Percentiles rank a stretch among this genome's conserved stretches.
Conservation (phyloP, 2,329 filamentous ascomycete genomes). For the Exophiala calicioides region DNA sequence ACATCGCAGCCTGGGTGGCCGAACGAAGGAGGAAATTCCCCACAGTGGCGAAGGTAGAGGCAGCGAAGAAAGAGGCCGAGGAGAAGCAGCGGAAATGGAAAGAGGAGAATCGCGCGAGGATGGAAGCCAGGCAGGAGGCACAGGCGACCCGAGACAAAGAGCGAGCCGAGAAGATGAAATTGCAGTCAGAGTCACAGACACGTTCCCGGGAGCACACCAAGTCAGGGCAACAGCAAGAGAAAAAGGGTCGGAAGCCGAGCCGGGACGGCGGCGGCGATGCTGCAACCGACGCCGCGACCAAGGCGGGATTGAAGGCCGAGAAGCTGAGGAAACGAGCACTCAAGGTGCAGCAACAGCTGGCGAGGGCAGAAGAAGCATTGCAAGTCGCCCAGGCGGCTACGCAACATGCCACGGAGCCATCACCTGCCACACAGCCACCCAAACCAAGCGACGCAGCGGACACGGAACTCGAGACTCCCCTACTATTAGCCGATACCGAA, state of each 20-base stretch:
- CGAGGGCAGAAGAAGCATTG: constrained; percentile 24
- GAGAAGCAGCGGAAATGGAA: constrained; percentile 65
- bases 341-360: constrained; percentile 41
- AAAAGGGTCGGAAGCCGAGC: no score
- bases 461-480: constrained; percentile 1
- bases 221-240: background rate
- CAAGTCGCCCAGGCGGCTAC: constrained; percentile 11
- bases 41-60: constrained; percentile 67
- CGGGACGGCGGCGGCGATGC: no score
- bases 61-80: constrained; percentile 41
- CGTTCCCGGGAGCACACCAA: no score
- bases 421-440: background rate
- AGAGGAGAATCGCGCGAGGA: constrained; percentile 57
- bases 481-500: no score
- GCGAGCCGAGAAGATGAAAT: constrained; percentile 9
- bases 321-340: constrained; percentile 44
- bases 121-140: constrained; percentile 42
- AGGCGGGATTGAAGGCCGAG: constrained; percentile 36
- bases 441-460: background rate
- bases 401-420: background rate
- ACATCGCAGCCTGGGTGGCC: constrained; percentile 76
- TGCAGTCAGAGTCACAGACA: background rate
- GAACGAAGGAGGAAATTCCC: constrained; percentile 80
- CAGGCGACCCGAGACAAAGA: constrained; percentile 29
- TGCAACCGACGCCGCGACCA: constrained; percentile 6